These are phyloP conservation scores for Gaultheria prostrata DNA, from an alignment of 148 eudicot species.

Conservation along the genomic window DNA sequence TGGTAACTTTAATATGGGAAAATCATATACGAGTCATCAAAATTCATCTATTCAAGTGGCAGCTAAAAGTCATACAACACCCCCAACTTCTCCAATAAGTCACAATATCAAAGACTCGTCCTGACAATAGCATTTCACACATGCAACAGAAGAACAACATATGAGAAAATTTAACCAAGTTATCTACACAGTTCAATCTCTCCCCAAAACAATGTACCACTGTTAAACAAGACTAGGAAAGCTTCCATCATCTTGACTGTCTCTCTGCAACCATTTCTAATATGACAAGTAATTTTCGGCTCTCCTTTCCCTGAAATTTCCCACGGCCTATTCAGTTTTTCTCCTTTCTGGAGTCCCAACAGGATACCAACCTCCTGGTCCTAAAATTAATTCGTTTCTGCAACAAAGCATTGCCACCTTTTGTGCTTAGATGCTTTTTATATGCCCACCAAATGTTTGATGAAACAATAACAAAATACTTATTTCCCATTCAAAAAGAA, in stretches of 20 bases:
- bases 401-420: neutral
- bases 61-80: neutral
- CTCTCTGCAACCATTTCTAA: neutral
- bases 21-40: neutral
- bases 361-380: neutral
- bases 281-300: neutral
- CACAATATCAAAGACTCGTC: neutral
- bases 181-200: neutral
- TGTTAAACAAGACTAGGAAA: neutral
- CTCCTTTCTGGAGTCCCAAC: neutral
- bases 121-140: neutral
- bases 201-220: neutral
- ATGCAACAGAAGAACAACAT: neutral
- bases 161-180: neutral
- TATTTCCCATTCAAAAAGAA: neutral
- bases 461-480: neutral
- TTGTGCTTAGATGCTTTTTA: neutral
- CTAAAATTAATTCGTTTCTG: neutral
- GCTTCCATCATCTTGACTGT: neutral
- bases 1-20: neutral
- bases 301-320: neutral
- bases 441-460: neutral
- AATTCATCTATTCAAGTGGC: neutral
- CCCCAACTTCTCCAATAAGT: neutral
- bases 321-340: neutral